Base-by-base conservation (phyloP, 306 rosid genomes). In the Glycine soja region DNA sequence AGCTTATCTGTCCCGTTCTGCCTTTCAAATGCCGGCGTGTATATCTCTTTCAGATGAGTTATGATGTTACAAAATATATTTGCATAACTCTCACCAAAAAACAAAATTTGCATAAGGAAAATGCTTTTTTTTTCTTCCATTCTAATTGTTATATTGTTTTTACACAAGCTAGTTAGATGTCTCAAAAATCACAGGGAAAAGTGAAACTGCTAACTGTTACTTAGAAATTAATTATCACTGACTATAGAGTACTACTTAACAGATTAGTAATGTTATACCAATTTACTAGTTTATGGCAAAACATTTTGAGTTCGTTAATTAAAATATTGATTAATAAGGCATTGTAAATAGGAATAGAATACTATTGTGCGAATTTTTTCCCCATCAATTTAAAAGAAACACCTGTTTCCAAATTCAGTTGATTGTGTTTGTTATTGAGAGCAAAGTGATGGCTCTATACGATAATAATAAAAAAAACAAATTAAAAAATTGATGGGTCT, bases 401-500 rank as follows among this genome's bases (percentile, higher is more conserved):
- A 42, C 32, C 7, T 59, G 66, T 24, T 59, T 24, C n/a, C 38
- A 10, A 24, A 59, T 18, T 19, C 19, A 24, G 40, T 24, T 59
- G 40, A 48, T 48, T 48, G 11, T n/a, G 30, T 13, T n/a, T 46
- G 36, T 36, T 64, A 64, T 12, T 62, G 68, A 36, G 5, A 36
- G 6, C 42, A 62, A 62, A 24, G 7, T 65, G 38, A 65, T 65
- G 70, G 2, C 24, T 66, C 70, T 66, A n/a, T n/a, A n/a, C n/a
- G n/a, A n/a, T n/a, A n/a, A n/a, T n/a, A n/a, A n/a, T n/a, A n/a
- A n/a, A n/a, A n/a, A n/a, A n/a, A n/a, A n/a, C n/a, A n/a, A n/a
- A n/a, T n/a, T n/a, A n/a, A n/a, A n/a, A n/a, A n/a, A n/a, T n/a
- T 65, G 38, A 65, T 65, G 70, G 2, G 12, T 66, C 70, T 66